Percentiles rank a stretch among this genome's conserved stretches.
phyloP scores from a whole-genome alignment of 371 early-diverging fungal genomes.

The Phascolomyces articulosus region DNA sequence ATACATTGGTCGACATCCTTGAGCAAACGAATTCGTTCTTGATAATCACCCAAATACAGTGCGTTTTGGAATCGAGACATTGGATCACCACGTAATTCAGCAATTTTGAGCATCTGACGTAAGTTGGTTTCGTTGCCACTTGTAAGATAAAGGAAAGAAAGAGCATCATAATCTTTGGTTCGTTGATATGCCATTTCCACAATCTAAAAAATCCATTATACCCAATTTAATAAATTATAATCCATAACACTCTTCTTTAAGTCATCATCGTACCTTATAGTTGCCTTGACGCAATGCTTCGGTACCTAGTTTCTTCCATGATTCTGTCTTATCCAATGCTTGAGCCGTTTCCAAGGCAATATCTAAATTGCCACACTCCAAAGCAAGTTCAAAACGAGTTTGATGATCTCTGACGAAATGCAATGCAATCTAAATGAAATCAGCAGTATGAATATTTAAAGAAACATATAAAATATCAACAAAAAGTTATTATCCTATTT shows the following conservation, averaged over 20 bases:
- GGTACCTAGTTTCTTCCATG: conserved; percentile 84
- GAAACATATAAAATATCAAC: neutral
- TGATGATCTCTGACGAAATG: conserved; percentile 97
- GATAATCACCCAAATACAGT: conserved; percentile 85
- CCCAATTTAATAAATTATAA: no score
- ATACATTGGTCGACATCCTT: conserved; percentile 84
- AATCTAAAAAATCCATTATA: conserved; percentile 44
- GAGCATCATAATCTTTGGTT: conserved; percentile 84
- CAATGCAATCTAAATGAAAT: conserved; percentile 75
- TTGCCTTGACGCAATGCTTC: conserved; percentile 93
- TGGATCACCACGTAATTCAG: conserved; percentile 78
- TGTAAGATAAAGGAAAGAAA: conserved; percentile 92
- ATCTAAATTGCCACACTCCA: conserved; percentile 95
- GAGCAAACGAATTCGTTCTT: conserved; percentile 81
- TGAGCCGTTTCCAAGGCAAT: conserved; percentile 93
- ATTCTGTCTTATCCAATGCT: conserved; percentile 81
- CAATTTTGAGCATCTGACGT: conserved; percentile 90
- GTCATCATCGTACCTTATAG: conserved; percentile 69
- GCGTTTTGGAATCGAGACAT: conserved; percentile 91
- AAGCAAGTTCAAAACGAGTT: conserved; percentile 94
- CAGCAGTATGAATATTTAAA: neutral
- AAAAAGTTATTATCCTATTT: neutral
- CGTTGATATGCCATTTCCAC: conserved; percentile 92
- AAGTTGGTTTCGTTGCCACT: conserved; percentile 90
- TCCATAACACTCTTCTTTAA: neutral